Evolutionary conservation across 108 stramenopile species (phyloP), one percentile per base, ranked within the genome.

Genomic region (Nannochloropsis oceanica): DNA sequence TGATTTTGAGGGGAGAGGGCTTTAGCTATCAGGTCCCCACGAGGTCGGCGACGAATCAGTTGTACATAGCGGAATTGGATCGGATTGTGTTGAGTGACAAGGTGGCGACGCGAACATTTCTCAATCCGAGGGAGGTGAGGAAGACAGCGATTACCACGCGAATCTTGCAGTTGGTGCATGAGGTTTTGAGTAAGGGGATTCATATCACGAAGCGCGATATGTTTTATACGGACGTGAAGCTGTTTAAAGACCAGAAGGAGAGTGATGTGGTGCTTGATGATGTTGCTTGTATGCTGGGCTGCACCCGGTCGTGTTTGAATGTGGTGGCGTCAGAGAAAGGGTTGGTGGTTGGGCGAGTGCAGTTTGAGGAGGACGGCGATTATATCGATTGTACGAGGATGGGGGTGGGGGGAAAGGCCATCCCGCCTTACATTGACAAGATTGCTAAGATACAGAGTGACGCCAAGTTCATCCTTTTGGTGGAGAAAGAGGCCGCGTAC

Each of bases 191-290:
- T 44, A 95, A 95, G 86, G 92, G 94, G 12, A 98, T 98, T 84
- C 98, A 98, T 90, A 97, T 97, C 86, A 98, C 98, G 44, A 98
- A 98, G 92, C 96, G 98, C 80, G 98, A 98, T 90, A 92, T 98
- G 83, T 98, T 98, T 90, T 98, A 97, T 86, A 96, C 97, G 20
- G 98, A 98, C 89, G 98, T 98, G 84, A 98, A 98, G 89, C 90
- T 98, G 18, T 98, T 98, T 93, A 93, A 94, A 27, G 94, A 96
- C 84, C 98, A 98, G 91, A 85, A 90, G 11, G 96, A 98, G 83
- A 93, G 93, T 14, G 96, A 98, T 89, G 93, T 92, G 18, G 95
- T 98, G 9, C 89, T 98, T 59, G 98, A 98, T 82, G 98, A 98
- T 89, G 93, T 97, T 27, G 95, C 96, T 11, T 94, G 93, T 84